Base-by-base conservation (phyloP, 768 basidiomycete species). In the Russula griseocarnosa region DNA sequence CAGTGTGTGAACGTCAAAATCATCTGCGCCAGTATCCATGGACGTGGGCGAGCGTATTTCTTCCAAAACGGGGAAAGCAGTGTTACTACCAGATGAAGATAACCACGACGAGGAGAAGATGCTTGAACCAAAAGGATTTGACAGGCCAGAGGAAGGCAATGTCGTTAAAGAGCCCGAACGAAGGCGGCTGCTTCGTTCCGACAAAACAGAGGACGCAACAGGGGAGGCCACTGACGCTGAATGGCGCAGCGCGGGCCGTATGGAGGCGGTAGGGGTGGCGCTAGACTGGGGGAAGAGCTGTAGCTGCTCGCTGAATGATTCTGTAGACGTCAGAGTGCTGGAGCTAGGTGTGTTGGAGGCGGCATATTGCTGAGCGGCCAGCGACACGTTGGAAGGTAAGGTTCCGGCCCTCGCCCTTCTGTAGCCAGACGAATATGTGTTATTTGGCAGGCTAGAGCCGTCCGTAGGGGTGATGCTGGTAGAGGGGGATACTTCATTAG, bases 321-420 rank as follows among this genome's bases (percentile, higher is more conserved):
- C 78, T 74, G 83, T 74, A 71, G 76, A 76, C 73, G 84, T 22
- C 46, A 68, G 7, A 71, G 79, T 65, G 53, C 81, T 78, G 70
- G 77, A 80, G 50, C 79, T 75, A 69, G 86, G 73, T 36, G 82
- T 83, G 75, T 75, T 82, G 62, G 86, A 81, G 36, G 87, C 86
- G 32, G 86, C 87, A 75, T 85, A 92, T 62, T 87, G 84, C 74
- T 92, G 89, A 58, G 92, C 87, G 63, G 88, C 90, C 70, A 93
- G 86, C 72, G 90, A 88, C 58, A 96, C 88, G 74, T 95, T 95
- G 69, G 94, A 96, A 77, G 95, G 95, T 72, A 98, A 84, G 81
- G 95, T 98, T 62, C 94, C 96, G 69, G 95, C 96, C 86, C 94
- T 87, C 72, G 94, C 92, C 81, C 94, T 86, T 78, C 92, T 86